Percentiles rank a stretch among this genome's conserved stretches.
Conservation (phyloP, 2,329 filamentous ascomycete genomes). For the Ampelomyces quisqualis region DNA sequence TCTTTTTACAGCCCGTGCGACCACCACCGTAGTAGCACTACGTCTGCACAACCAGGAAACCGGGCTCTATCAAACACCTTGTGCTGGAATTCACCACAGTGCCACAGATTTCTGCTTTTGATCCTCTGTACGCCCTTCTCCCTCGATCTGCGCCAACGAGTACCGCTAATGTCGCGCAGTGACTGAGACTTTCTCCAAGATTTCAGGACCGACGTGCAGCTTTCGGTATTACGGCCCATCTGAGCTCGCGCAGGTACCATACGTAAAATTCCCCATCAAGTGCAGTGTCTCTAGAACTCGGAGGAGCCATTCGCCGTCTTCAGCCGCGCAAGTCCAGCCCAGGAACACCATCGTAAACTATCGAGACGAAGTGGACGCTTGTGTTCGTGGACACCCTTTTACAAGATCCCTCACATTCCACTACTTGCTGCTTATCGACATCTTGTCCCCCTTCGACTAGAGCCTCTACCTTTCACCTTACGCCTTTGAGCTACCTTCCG, state of each 20-base stretch:
- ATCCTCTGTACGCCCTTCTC: conserved; percentile 44
- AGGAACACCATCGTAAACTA: conserved; percentile 34
- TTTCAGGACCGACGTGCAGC: conserved; percentile 49
- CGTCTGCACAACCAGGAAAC: conserved; percentile 52
- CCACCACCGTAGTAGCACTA: conserved; percentile 45
- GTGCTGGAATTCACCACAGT: conserved; percentile 41
- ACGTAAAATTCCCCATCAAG: conserved; percentile 29
- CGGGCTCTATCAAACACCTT: conserved; percentile 45
- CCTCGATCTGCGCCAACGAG: conserved; percentile 38
- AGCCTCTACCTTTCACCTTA: conserved; percentile 29
- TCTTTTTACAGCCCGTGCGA: conserved; percentile 42
- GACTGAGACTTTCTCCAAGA: conserved; percentile 48
- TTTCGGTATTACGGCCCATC: conserved; percentile 43
- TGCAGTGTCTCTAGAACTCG: conserved; percentile 29
- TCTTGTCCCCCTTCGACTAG: conserved; percentile 37
- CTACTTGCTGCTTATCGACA: conserved; percentile 36
- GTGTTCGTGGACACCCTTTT: conserved; percentile 33
- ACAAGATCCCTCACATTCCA: conserved; percentile 35
- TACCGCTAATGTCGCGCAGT: conserved; percentile 43
- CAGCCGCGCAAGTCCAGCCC: conserved; percentile 32
- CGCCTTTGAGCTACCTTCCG: conserved; percentile 33
- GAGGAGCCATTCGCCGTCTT: conserved; percentile 30
- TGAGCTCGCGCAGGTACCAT: conserved; percentile 44
- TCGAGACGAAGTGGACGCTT: conserved; percentile 28
- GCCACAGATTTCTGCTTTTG: conserved; percentile 42